Base-by-base conservation (phyloP, 2,329 filamentous ascomycete species). In the Zymoseptoria brevis region DNA sequence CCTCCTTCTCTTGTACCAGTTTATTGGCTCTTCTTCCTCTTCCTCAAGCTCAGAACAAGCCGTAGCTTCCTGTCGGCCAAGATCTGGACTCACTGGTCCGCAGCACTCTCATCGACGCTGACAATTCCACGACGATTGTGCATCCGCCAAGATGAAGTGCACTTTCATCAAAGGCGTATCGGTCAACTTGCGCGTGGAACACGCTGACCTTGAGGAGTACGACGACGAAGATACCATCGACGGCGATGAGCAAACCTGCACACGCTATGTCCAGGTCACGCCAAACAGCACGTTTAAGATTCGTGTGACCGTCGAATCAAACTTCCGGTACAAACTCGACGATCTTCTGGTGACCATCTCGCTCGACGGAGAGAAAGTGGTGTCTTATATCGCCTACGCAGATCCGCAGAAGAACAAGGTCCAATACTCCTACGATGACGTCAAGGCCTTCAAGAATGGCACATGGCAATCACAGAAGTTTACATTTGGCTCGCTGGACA, bases 291-390 rank as follows among this genome's bases (percentile, higher is more conserved):
- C 60, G 2, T 69, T 69, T 41, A 35, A 9, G 2, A 51, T 66
- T 4, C 26, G 19, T 2, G 8, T 62, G 16, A 13, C 5, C 0
- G 19, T 55, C n/a, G 22, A 30, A 3, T 5, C 21, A 5, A n/a
- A 41, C 4, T 62, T 54, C 24, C 57, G 53, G 4, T 58, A 54
- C 30, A 52, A 4, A 1, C n/a, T 4, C 6, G 64, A 68, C 21
- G 19, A 45, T 8, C 30, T 68, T 6, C 2, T 16, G 0, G 45
- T 50, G 11, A 0, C 1, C 0, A 45, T 66, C 1, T 58, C 52
- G 8, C 8, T 67, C 3, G 67, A 68, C 26, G 68, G 67, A 54
- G 57, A 66, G 49, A 22, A 45, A 19, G 53, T 60, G 63, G n/a
- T n/a, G n/a, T n/a, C n/a, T n/a, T n/a, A n/a, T n/a, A n/a, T n/a